These are phyloP conservation scores for Ophiostoma fasciatum DNA, from an alignment of 2,329 filamentous ascomycete genomes.

Conservation along the genomic window DNA sequence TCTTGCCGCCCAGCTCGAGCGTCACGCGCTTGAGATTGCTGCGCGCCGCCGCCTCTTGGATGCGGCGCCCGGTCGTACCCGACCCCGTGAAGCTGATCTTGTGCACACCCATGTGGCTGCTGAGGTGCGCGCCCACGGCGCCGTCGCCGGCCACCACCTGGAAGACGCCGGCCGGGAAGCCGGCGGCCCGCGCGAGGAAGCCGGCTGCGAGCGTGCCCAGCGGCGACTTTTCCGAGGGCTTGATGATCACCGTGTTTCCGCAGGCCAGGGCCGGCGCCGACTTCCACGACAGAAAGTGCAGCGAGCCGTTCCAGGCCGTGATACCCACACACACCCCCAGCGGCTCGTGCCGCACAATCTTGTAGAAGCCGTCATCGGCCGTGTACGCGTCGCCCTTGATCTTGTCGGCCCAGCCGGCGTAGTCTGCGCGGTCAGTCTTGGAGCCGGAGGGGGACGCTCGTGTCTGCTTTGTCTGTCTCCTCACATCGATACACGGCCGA, in stretches of 20 bases:
- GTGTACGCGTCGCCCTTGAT: constrained; percentile 22
- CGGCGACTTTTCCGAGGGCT: constrained; percentile 13
- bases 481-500: constrained; percentile 21
- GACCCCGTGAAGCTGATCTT: constrained; percentile 58
- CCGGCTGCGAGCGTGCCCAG: constrained; percentile 20
- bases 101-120: constrained; percentile 23
- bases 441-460: too few species aligned
- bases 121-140: constrained; percentile 6
- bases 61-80: constrained; percentile 47
- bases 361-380: constrained; percentile 29
- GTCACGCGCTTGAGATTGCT: constrained; percentile 52
- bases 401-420: constrained; percentile 24
- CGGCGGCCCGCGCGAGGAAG: constrained; percentile 22
- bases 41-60: constrained; percentile 44
- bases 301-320: constrained; percentile 23
- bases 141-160: constrained; percentile 26
- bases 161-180: constrained; percentile 27
- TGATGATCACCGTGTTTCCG: constrained; percentile 19
- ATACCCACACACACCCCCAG: constrained; percentile 17
- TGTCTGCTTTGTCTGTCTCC: too few species aligned
- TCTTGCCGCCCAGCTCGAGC: constrained; percentile 55
- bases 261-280: constrained; percentile 24
- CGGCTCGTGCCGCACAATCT: constrained; percentile 21
- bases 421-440: constrained; percentile 4
- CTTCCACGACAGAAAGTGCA: constrained; percentile 22